Conservation (phyloP, 2,329 filamentous ascomycete species). For the Colletotrichum gloeosporioides region DNA sequence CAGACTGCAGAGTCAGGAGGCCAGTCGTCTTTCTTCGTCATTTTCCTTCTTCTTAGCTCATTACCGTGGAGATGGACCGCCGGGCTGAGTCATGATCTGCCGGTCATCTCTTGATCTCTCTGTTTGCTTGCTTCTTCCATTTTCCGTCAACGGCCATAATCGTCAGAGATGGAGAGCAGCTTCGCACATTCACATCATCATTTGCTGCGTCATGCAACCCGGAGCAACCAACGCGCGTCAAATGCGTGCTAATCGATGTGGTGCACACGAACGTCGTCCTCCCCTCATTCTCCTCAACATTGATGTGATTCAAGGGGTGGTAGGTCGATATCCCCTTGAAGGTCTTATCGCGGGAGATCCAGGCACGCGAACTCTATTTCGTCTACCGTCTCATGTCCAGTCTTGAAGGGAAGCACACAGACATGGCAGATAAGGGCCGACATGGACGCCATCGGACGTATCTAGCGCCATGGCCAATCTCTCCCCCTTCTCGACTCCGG, state of each 20-base stretch:
- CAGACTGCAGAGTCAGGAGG: background rate
- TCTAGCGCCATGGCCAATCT: background rate
- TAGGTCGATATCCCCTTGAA: background rate
- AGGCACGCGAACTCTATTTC: conserved; percentile 3
- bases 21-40: background rate
- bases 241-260: background rate
- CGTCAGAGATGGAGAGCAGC: background rate
- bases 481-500: background rate
- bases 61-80: background rate
- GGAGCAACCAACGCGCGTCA: background rate
- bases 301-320: background rate
- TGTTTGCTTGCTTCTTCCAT: background rate
- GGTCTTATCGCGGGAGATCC: background rate
- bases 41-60: background rate
- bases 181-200: background rate
- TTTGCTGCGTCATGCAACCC: background rate
- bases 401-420: background rate
- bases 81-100: background rate
- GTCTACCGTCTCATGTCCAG: conserved; percentile 9
- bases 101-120: background rate
- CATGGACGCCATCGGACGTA: background rate
- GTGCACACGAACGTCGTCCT: background rate
- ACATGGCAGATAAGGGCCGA: background rate
- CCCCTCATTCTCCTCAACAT: background rate
- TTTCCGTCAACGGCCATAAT: background rate